phyloP scores from a whole-genome alignment of 2,329 filamentous ascomycete species.

The Colletotrichum orbiculare region DNA sequence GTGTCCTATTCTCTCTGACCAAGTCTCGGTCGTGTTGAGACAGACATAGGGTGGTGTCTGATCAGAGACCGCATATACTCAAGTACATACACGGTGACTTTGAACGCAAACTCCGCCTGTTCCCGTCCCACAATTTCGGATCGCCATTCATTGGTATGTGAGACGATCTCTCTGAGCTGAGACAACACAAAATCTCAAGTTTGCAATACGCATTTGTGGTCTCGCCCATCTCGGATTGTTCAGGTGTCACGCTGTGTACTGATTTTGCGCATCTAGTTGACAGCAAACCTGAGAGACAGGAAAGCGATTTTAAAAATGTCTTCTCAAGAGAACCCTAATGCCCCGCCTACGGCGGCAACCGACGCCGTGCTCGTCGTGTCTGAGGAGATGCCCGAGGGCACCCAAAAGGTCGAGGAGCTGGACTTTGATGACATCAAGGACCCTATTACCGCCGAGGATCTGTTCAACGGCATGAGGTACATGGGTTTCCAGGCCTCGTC shows the following conservation, averaged over 20 bases:
- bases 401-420: conserved; percentile 87
- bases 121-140: conserved; percentile 29
- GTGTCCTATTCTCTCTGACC: background rate
- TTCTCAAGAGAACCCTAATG: conserved; percentile 43
- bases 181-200: conserved; percentile 14
- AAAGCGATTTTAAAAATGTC: conserved; percentile 42
- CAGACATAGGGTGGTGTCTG: conserved; percentile 27
- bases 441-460: conserved; percentile 85
- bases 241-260: too few species aligned
- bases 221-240: background rate
- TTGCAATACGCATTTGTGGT: background rate
- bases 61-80: conserved; percentile 4
- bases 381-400: conserved; percentile 80
- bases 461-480: conserved; percentile 82
- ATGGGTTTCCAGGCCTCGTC: conserved; percentile 83
- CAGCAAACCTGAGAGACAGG: background rate
- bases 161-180: background rate
- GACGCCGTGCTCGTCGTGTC: conserved; percentile 89
- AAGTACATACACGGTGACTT: too few species aligned
- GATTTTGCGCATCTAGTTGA: too few species aligned
- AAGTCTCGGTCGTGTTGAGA: conserved; percentile 10
- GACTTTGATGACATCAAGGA: conserved; percentile 88
- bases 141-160: conserved; percentile 30
- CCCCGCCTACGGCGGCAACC: conserved; percentile 71
- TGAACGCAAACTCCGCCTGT: background rate